phyloP scores from a whole-genome alignment of 2,329 filamentous ascomycete genomes.

The Aspergillus fumigatiaffinis region DNA sequence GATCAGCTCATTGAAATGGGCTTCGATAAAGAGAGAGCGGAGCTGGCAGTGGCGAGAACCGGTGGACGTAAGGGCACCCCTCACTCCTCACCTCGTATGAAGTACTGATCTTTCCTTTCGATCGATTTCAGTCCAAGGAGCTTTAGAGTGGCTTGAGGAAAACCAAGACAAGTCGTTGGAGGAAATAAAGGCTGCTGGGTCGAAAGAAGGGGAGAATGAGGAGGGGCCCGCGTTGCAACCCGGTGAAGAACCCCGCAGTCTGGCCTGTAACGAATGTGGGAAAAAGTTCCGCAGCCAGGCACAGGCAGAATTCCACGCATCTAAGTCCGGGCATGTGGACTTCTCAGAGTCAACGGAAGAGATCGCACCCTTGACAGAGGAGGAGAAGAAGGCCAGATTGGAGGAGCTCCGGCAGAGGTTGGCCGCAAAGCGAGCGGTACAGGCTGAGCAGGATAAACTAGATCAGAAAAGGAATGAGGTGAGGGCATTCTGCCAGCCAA shows the following conservation, averaged over 20 bases:
- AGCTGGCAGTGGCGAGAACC: conserved; percentile 78
- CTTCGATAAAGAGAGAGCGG: conserved; percentile 78
- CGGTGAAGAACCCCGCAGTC: conserved; percentile 69
- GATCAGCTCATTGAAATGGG: conserved; percentile 63
- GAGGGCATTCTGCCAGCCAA: conserved; percentile 11
- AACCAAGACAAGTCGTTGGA: conserved; percentile 86
- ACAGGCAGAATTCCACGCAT: conserved; percentile 84
- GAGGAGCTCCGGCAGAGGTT: conserved; percentile 69
- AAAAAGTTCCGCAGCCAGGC: conserved; percentile 81
- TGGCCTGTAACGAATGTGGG: conserved; percentile 91
- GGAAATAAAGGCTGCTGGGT: conserved; percentile 62
- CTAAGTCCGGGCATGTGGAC: conserved; percentile 85
- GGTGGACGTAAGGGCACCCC: conserved; percentile 64
- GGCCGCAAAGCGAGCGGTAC: conserved; percentile 65
- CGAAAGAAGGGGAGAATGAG: conserved; percentile 51
- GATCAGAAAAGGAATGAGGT: conserved; percentile 84
- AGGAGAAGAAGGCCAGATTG: conserved; percentile 80
- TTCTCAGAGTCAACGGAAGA: conserved; percentile 93
- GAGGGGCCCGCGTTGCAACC: conserved; percentile 64
- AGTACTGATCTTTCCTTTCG: conserved; percentile 8
- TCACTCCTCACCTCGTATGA: not conserved
- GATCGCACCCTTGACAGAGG: conserved; percentile 83
- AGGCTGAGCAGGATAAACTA: conserved; percentile 70
- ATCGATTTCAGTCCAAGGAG: conserved; percentile 66
- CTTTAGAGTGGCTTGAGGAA: conserved; percentile 90